Evolutionary conservation across 371 early-diverging fungal genomes (phyloP), one percentile per base, ranked within the genome.

Genomic region (Mucor irregularis): DNA sequence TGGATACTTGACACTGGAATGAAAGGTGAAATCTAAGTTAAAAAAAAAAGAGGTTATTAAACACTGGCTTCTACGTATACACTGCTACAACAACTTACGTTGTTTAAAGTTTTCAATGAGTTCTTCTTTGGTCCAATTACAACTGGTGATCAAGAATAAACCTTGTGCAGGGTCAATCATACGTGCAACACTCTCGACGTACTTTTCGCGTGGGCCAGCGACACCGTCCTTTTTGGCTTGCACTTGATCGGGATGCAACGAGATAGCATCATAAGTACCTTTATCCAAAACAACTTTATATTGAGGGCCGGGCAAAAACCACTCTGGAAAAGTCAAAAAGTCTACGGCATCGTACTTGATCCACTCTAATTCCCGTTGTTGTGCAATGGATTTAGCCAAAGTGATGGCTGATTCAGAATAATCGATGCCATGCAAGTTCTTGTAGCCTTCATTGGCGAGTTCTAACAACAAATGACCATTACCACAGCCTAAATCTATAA

Each of bases 181-280:
- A 19, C 60, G 38, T 25, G 61, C 43, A 7, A 71, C 73, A 7
- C 68, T 53, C n/a, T 54, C 53, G 1, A 73, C 66, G 37, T 69
- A 72, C 29, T 53, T 60, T 28, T 76, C 65, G 17, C 73, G 65
- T 4, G 76, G 76, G 0, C 79, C 81, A 10, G 59, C 65, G 21
- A 43, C 28, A 10, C 64, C 62, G 38, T 65, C 26, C 28, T 66
- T 13, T 53, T 76, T 55, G 24, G 74, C 69, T 47, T 69, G 47
- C 57, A 66, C 61, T 56, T 83, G 72, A 19, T 78, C 80, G 10
- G 86, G 87, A 54, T 81, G 75, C 29, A 96, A 72, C 33, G 87
- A 86, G 22, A 96, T 95, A 10, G 96, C 96, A 66, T 96, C 96
- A 65, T 89, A 93, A 0, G 96, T 95, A 21, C 96, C 96, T 66